Base-by-base conservation (phyloP, 148 eudicot species). In the Cornus kousa region DNA sequence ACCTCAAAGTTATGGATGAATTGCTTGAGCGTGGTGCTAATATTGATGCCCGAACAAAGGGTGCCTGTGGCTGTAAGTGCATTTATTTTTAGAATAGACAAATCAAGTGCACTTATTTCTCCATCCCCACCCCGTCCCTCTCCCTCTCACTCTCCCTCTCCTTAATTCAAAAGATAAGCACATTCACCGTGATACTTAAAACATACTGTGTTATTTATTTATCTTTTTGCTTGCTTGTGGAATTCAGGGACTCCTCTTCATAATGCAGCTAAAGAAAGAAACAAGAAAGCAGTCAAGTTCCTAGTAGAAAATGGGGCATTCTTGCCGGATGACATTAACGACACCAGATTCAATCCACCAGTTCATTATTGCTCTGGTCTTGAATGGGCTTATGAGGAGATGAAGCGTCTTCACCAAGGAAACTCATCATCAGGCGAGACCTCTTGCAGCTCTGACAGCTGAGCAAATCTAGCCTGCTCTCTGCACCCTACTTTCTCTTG, bases 321-420 rank as follows among this genome's bases (percentile, higher is more conserved):
- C 85, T 80, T 96, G 89, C 97, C 99, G 7, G 91, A 89, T 83
- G 91, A 96, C 81, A 93, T 96, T 16, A 82, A 87, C 31, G 99
- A 96, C 72, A 80, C 86, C 75, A 90, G 98, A 81, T 96, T 96
- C 79, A 96, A 96, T 85, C 99, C 99, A 20, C 99, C 99, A 22
- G 76, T 94, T 64, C 99, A 96, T 79, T 96, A 96, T 77, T 96
- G 99, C 83, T 85, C 89, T 50, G 99, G 99, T 78, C 99, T 96
- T 69, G 99, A 96, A 80, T 94, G 98, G 98, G 99, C 99, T 76
- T 96, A 96, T 31, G 98, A 96, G 28, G 98, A 96, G 83, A 81
- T 89, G 87, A 90, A 86, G 76, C 98, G 95, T 57, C 77, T 93
- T 6, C 90, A 84, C 24, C 81, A 83, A 8, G 94, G 89, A 55